These are phyloP conservation scores for Phytophthora chlamydospora DNA, from an alignment of 352 stramenopile genomes.

Conservation along the genomic window DNA sequence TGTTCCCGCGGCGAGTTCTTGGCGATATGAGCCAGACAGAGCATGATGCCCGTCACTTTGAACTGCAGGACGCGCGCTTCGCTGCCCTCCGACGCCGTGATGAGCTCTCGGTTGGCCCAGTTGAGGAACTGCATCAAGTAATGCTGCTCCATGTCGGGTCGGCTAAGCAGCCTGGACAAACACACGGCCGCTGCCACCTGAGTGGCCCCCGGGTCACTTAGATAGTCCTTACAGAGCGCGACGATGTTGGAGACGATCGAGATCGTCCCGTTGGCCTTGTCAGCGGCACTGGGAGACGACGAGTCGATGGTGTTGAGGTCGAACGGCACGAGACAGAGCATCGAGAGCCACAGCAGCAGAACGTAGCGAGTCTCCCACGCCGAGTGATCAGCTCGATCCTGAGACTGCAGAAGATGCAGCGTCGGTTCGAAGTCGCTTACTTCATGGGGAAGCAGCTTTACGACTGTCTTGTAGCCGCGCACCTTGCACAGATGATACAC, in stretches of 20 bases:
- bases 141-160: constrained; percentile 94
- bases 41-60: constrained; percentile 85
- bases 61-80: constrained; percentile 67
- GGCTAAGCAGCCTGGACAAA: constrained; percentile 93
- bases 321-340: constrained; percentile 98
- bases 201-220: constrained; percentile 82
- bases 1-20: constrained; percentile 79
- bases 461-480: constrained; percentile 95
- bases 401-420: constrained; percentile 86
- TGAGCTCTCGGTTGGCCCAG: constrained; percentile 85
- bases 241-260: constrained; percentile 85
- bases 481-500: constrained; percentile 97
- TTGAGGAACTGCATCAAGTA: constrained; percentile 92
- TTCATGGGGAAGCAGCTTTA: constrained; percentile 96
- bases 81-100: constrained; percentile 29
- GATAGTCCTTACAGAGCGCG: constrained; percentile 86
- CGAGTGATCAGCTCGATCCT: constrained; percentile 83
- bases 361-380: constrained; percentile 83
- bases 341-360: constrained; percentile 97
- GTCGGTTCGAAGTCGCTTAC: constrained; percentile 96
- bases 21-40: constrained; percentile 77
- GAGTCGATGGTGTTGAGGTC: constrained; percentile 97
- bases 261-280: constrained; percentile 29
- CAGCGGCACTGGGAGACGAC: constrained; percentile 40
- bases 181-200: constrained; percentile 95